A percentile compares a stretch with the other conserved stretches of the same genome.
phyloP scores from a whole-genome alignment of 345 rosid species.

The Draba incana region DNA sequence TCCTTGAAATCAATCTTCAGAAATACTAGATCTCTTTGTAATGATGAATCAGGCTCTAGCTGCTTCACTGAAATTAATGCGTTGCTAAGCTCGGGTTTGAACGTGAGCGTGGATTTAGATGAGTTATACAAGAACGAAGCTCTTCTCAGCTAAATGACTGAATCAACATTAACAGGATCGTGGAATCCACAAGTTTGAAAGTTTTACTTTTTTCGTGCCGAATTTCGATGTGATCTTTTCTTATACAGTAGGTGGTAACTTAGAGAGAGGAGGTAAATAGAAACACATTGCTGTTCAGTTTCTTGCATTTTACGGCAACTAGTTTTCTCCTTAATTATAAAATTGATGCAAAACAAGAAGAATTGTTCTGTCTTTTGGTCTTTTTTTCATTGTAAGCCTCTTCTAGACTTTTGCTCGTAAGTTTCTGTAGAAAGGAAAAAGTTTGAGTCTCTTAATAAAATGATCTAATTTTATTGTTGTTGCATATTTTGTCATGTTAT shows the following conservation, averaged over 20 bases:
- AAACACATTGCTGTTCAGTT: neutral
- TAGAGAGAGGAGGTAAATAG: too few species aligned
- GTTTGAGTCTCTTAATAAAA: too few species aligned
- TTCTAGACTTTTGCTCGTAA: neutral
- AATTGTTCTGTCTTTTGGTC: too few species aligned
- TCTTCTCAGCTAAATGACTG: slow-evolving; percentile 37
- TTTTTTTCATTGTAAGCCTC: neutral
- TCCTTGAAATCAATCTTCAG: neutral
- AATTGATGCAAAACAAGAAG: too few species aligned
- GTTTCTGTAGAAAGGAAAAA: too few species aligned
- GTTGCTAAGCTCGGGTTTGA: slow-evolving; percentile 51
- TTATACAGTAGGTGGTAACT: too few species aligned
- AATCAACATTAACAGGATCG: neutral
- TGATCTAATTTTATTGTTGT: too few species aligned
- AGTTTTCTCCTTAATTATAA: neutral
- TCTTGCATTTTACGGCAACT: slow-evolving; percentile 16
- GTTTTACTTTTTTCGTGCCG: neutral
- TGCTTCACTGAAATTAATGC: slow-evolving; percentile 48
- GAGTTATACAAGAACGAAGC: slow-evolving; percentile 46
- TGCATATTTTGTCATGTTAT: too few species aligned
- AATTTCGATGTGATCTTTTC: neutral
- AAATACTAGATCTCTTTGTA: neutral
- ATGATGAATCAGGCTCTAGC: slow-evolving; percentile 53
- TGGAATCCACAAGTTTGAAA: neutral
- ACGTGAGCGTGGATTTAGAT: slow-evolving; percentile 53